A percentile compares a stretch with the other conserved stretches of the same genome.
Evolutionary conservation across 345 rosid genomes (phyloP).

Genomic region (Eucalyptus caleyi): DNA sequence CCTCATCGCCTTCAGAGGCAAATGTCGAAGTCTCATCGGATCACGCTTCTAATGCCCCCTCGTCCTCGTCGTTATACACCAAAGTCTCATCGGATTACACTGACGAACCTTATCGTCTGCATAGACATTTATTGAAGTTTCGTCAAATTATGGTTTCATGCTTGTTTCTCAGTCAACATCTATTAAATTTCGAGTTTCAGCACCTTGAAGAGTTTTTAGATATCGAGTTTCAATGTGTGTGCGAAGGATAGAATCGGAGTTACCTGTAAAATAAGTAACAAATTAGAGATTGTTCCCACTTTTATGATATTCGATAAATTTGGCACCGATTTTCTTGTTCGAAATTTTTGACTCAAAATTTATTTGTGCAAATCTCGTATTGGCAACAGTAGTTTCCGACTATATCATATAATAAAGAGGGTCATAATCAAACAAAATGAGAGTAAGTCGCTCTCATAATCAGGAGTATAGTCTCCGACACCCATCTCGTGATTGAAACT

Average conservation of each 20-base stretch:
- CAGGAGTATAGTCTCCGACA: not conserved
- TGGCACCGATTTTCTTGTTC: not conserved
- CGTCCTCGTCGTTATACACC: not conserved
- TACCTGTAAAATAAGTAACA: not conserved
- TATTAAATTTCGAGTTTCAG: not conserved
- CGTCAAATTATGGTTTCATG: not conserved
- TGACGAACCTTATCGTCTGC: not conserved
- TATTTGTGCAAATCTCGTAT: not conserved
- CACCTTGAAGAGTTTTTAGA: not conserved
- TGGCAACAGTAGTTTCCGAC: not conserved
- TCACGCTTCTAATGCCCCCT: not conserved
- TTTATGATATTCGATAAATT: not conserved
- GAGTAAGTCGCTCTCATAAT: not conserved
- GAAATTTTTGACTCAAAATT: not conserved
- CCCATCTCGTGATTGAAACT: not conserved
- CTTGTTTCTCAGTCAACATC: not conserved
- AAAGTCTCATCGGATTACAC: not conserved
- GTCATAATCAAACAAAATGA: not conserved
- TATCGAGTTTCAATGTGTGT: not conserved
- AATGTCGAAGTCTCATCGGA: not conserved
- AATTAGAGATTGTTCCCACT: not conserved
- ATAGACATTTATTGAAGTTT: not conserved
- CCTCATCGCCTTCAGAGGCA: not conserved
- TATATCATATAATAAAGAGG: not conserved
- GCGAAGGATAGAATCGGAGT: not conserved